A percentile compares a stretch with the other conserved stretches of the same genome.
Evolutionary conservation across 768 basidiomycete genomes (phyloP).

Genomic region (Xerocomus brunneocitrinus): DNA sequence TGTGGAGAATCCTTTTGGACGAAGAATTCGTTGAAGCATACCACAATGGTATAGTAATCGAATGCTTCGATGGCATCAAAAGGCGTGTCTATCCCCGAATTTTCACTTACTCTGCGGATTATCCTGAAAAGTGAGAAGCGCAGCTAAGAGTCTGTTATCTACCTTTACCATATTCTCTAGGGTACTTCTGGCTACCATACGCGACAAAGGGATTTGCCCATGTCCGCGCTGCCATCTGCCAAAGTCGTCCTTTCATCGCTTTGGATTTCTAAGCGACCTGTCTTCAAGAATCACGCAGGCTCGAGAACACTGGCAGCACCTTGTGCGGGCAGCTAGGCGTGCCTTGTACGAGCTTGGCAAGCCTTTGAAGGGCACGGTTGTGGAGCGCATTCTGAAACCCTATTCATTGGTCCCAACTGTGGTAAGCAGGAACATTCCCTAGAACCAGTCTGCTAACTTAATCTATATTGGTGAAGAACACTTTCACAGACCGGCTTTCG

Average conservation of each 20-base stretch:
- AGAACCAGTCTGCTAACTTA: too few species aligned
- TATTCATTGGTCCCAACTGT: neutral
- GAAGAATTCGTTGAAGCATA: slow-evolving; percentile 1
- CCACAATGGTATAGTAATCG: neutral
- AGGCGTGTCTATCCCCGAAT: slow-evolving; percentile 1
- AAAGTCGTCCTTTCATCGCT: neutral
- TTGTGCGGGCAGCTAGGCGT: neutral
- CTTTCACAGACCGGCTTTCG: neutral
- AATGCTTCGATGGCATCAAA: neutral
- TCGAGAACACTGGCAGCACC: neutral
- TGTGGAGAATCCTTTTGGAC: slow-evolving; percentile 2
- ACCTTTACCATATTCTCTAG: slow-evolving; percentile 1
- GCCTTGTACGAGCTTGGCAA: neutral
- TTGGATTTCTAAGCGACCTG: neutral
- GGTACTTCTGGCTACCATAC: slow-evolving; percentile 24
- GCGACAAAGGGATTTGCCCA: slow-evolving; percentile 22
- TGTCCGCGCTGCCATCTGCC: slow-evolving; percentile 15
- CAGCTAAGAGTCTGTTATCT: too few species aligned
- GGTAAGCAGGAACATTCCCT: neutral
- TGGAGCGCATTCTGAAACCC: neutral
- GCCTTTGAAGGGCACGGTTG: neutral
- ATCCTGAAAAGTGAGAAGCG: slow-evolving; percentile 1
- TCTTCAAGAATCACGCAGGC: neutral
- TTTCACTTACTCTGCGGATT: slow-evolving; percentile 4
- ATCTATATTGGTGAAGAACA: neutral